Percentiles rank a stretch among this genome's conserved stretches.
Conservation (phyloP, 2,329 filamentous ascomycete genomes). For the Curvularia eragrostidis region DNA sequence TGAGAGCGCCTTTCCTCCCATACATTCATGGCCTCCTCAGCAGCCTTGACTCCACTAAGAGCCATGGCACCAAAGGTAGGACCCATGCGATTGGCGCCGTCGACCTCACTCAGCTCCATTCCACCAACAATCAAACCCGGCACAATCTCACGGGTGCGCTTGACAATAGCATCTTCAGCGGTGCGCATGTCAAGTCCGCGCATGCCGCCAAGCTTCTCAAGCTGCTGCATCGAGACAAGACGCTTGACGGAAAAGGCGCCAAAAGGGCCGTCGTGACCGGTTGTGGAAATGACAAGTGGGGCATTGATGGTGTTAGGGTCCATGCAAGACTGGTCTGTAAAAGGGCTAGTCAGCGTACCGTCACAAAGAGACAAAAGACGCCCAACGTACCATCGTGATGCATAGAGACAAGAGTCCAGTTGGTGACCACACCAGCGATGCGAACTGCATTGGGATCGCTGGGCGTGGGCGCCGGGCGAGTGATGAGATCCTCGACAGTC, state of each 20-base stretch:
- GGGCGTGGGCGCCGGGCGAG: conserved; percentile 62
- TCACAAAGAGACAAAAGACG: background rate
- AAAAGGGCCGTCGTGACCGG: conserved; percentile 89
- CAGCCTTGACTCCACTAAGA: conserved; percentile 85
- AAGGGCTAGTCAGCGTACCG: conserved; percentile 22
- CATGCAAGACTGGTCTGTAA: conserved; percentile 90
- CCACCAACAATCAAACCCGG: conserved; percentile 91
- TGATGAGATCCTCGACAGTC: conserved; percentile 90
- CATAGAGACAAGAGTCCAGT: conserved; percentile 92
- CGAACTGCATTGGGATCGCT: conserved; percentile 63
- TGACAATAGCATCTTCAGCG: conserved; percentile 93
- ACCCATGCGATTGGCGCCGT: conserved; percentile 91
- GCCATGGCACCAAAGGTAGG: conserved; percentile 91
- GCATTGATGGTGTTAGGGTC: conserved; percentile 97
- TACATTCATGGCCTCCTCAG: conserved; percentile 80
- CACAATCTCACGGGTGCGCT: conserved; percentile 85
- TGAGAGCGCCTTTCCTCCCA: conserved; percentile 80
- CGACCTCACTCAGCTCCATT: conserved; percentile 91
- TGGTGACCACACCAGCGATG: conserved; percentile 89
- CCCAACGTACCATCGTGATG: conserved; percentile 34
- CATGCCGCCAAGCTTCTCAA: conserved; percentile 89
- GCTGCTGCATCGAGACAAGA: conserved; percentile 83
- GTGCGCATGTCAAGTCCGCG: conserved; percentile 90
- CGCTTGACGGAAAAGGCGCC: conserved; percentile 92
- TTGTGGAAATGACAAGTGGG: conserved; percentile 85